Evolutionary conservation across 2,329 filamentous ascomycete genomes (phyloP).

Genomic region (Bipolaris gigantea): DNA sequence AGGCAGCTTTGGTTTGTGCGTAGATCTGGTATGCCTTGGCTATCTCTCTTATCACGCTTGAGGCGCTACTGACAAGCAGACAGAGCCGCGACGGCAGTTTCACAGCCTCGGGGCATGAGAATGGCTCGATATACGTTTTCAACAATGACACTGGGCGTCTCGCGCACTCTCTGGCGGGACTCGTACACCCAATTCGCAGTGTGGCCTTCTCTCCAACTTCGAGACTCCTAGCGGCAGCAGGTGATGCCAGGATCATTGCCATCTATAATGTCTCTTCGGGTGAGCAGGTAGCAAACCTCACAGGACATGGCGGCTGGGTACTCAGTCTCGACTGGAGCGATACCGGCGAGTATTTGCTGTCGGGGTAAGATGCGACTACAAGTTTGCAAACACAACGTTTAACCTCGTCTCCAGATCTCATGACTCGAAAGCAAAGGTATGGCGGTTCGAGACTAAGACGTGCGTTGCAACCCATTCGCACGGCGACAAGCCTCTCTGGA

Average conservation of each 20-base stretch:
- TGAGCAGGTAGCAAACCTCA: slow-evolving; percentile 85
- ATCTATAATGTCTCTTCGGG: slow-evolving; percentile 91
- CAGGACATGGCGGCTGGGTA: slow-evolving; percentile 82
- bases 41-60: background rate
- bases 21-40: slow-evolving; percentile 66
- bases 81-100: slow-evolving; percentile 74
- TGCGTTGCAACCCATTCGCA: slow-evolving; percentile 95
- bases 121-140: slow-evolving; percentile 90
- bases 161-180: slow-evolving; percentile 80
- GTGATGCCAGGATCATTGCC: slow-evolving; percentile 84
- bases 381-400: too few species aligned
- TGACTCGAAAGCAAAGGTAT: slow-evolving; percentile 94
- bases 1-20: slow-evolving; percentile 85
- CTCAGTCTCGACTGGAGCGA: slow-evolving; percentile 90
- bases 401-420: slow-evolving; percentile 58
- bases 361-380: slow-evolving; percentile 57
- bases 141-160: slow-evolving; percentile 87
- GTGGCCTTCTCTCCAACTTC: slow-evolving; percentile 86
- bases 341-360: slow-evolving; percentile 88
- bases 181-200: slow-evolving; percentile 82
- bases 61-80: background rate
- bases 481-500: slow-evolving; percentile 58
- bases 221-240: slow-evolving; percentile 83
- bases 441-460: slow-evolving; percentile 79
- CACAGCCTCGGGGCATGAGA: slow-evolving; percentile 91